These are phyloP conservation scores for Pyrenophora teres DNA, from an alignment of 2,329 filamentous ascomycete species.

Conservation along the genomic window DNA sequence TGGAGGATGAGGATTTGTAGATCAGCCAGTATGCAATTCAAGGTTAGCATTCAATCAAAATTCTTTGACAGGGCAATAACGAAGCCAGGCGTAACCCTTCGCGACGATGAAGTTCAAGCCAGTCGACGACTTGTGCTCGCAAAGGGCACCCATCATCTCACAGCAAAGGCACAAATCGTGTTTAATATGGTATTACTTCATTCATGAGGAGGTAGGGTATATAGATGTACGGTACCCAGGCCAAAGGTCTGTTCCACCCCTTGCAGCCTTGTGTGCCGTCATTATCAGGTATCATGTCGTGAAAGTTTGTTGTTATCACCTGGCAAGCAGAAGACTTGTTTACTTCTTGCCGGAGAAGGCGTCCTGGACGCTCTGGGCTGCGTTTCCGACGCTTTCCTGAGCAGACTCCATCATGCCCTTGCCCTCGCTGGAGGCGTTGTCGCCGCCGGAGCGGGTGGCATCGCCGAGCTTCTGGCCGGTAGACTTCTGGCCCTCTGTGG, in stretches of 20 bases:
- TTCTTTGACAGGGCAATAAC: too few species aligned
- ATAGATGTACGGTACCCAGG: conserved; percentile 12
- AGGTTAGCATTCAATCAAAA: too few species aligned
- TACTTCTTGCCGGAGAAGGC: conserved; percentile 49
- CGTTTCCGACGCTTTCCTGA: conserved; percentile 49
- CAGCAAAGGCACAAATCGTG: not conserved
- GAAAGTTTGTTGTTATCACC: not conserved
- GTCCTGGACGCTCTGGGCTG: conserved; percentile 48
- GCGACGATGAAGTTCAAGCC: too few species aligned
- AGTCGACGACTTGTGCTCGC: too few species aligned
- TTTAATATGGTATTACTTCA: conserved; percentile 13
- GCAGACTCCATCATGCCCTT: conserved; percentile 48
- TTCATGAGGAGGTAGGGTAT: conserved; percentile 26
- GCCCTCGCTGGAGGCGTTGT: conserved; percentile 50
- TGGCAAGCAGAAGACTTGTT: conserved; percentile 10
- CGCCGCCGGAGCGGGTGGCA: conserved; percentile 47
- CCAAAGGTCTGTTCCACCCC: conserved; percentile 15
- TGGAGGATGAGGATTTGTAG: conserved; percentile 51
- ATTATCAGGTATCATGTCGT: conserved; percentile 12
- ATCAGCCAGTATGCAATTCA: not conserved
- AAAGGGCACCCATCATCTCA: not conserved
- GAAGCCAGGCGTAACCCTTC: too few species aligned
- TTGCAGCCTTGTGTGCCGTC: conserved; percentile 1
- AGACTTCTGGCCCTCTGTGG: conserved; percentile 51
- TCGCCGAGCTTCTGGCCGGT: conserved; percentile 55